Base-by-base conservation (phyloP, 164 flowering plant species). In the Berberis thunbergii region DNA sequence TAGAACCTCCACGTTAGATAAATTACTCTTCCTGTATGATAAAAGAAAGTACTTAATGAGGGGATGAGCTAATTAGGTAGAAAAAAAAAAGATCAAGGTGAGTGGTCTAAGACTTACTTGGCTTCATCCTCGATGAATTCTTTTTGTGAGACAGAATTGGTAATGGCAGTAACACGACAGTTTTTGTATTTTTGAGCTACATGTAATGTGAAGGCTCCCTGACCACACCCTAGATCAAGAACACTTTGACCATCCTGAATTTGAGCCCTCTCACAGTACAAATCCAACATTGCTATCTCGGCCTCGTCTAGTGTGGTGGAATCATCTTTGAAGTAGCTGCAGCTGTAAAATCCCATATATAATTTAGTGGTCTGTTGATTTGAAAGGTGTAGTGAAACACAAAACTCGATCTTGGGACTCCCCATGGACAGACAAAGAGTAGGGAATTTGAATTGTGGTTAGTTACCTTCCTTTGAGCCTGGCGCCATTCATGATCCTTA, bases 231-330 rank as follows among this genome's bases (percentile, higher is more conserved):
- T 1, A 63, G 57, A 52, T 63, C 65, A 4, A 63, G 65, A 38
- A 63, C 46, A 43, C 65, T 63, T 39, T 63, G 65, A 0, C 65
- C 65, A 41, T 63, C 65, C 52, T 63, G 6, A 6, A 63, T 63
- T 40, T 63, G 57, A 1, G 65, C 65, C 57, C 65, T 63, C 65
- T 63, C 65, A 12, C 10, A 41, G 40, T 63, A 63, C 12, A 55
- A 64, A 64, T 64, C 67, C 45, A 64, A 6, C 49, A 64, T 64
- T 40, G 67, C 67, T 43, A 55, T 45, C 60, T 64, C 67, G 40
- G 67, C 60, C 41, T 64, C 67, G 4, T 64, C 67, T 41, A 64
- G 43, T 38, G 65, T 50, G 5, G 41, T 52, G 10, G 65, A 50
- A 49, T 63, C 65, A 12, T 63, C 40, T 7, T 52, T 50, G 3